Conservation (phyloP, 2,329 filamentous ascomycete species). For the Phoma sp. region DNA sequence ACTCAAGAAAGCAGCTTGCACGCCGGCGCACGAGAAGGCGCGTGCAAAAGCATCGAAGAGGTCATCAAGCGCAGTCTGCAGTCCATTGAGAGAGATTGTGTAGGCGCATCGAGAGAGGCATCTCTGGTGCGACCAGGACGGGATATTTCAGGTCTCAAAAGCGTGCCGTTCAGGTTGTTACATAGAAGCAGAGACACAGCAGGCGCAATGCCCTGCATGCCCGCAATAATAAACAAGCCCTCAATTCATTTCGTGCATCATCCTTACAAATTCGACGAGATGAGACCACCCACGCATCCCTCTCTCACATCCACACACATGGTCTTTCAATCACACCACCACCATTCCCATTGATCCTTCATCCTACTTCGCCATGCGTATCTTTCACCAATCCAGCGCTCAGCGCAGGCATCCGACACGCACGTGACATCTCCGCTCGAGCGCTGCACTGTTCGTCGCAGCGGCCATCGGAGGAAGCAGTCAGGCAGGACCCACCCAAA, state of each 20-base stretch:
- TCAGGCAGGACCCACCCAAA: not conserved
- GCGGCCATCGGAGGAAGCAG: no score
- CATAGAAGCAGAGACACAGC: slow-evolving; percentile 2
- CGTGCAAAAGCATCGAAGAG: not conserved
- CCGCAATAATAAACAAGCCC: not conserved
- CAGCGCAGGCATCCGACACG: no score
- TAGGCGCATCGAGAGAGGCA: not conserved
- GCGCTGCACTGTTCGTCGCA: no score
- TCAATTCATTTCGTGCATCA: not conserved
- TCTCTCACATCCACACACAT: no score
- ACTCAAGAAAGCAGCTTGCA: not conserved
- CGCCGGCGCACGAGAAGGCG: slow-evolving; percentile 1
- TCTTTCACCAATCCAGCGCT: no score
- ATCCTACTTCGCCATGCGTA: no score
- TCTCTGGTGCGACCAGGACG: not conserved
- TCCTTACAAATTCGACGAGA: no score
- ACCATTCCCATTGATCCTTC: no score
- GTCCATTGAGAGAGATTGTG: not conserved
- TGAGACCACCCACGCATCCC: no score
- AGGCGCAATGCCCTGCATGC: slow-evolving; percentile 2
- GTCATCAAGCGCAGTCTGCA: not conserved
- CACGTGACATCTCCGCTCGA: no score
- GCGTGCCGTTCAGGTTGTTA: slow-evolving; percentile 2
- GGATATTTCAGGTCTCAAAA: slow-evolving; percentile 6
- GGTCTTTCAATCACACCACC: no score